Percentiles rank a stretch among this genome's conserved stretches.
These are phyloP conservation scores for Flaveria bidentis DNA, from an alignment of 129 eudicot species.

Conservation along the genomic window DNA sequence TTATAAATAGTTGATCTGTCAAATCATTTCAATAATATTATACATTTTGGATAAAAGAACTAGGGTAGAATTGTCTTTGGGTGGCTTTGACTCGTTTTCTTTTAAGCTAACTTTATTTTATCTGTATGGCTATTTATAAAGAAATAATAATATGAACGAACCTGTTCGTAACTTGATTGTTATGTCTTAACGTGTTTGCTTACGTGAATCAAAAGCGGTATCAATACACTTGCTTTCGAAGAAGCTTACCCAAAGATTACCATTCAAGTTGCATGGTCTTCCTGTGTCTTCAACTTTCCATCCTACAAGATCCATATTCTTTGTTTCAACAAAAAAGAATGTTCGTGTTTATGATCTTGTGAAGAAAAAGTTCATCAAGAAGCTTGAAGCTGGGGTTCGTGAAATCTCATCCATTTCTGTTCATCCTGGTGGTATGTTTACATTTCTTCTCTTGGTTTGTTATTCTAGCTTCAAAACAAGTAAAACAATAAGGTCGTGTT, in stretches of 20 bases:
- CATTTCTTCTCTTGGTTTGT: background rate
- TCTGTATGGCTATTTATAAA: background rate
- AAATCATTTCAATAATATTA: background rate
- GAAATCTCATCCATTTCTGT: constrained; percentile 72
- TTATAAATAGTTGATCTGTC: background rate
- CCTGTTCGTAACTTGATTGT: constrained; percentile 21
- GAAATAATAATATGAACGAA: background rate
- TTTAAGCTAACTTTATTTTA: background rate
- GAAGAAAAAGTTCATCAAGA: constrained; percentile 69
- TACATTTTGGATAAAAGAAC: background rate
- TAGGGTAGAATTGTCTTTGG: background rate
- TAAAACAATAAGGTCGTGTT: constrained; percentile 3
- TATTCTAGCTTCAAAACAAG: background rate
- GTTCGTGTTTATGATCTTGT: constrained; percentile 81
- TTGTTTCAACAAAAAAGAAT: constrained; percentile 79
- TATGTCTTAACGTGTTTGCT: constrained; percentile 55
- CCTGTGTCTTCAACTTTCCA: constrained; percentile 85
- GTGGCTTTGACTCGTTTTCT: background rate
- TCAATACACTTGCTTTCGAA: constrained; percentile 83
- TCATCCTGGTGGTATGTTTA: constrained; percentile 86
- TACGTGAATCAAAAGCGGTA: constrained; percentile 83
- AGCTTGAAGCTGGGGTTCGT: constrained; percentile 76
- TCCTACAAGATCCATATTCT: constrained; percentile 84
- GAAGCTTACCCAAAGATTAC: constrained; percentile 71
- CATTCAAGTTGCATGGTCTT: constrained; percentile 87